Evolutionary conservation across 306 rosid species (phyloP).

Genomic region (Lagenaria siceraria): DNA sequence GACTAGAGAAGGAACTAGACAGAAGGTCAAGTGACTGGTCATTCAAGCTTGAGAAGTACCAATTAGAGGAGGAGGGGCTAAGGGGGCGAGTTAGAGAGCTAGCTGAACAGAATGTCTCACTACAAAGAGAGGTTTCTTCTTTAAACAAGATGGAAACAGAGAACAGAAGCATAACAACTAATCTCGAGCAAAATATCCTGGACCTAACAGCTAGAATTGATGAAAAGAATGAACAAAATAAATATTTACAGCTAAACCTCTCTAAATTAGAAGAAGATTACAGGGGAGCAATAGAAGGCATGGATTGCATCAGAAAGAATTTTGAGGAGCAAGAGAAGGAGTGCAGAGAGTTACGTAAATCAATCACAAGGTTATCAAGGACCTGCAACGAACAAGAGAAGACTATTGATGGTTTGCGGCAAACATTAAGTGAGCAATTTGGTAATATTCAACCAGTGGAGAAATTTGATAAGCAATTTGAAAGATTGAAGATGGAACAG

Average conservation of each 20-base stretch:
- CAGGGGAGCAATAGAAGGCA: constrained; percentile 42
- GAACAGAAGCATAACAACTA: constrained; percentile 31
- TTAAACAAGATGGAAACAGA: constrained; percentile 58
- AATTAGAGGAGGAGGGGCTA: constrained; percentile 77
- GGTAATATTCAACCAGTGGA: constrained; percentile 33
- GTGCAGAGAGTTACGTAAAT: constrained; percentile 69
- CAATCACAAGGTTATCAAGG: constrained; percentile 58
- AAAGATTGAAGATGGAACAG: constrained; percentile 69
- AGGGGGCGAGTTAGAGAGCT: constrained; percentile 97
- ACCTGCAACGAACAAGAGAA: constrained; percentile 88
- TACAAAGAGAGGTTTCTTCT: constrained; percentile 80
- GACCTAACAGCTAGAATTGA: constrained; percentile 41
- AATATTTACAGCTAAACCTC: constrained; percentile 37
- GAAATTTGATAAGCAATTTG: constrained; percentile 37
- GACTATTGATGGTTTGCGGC: constrained; percentile 62
- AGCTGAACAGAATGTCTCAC: constrained; percentile 91
- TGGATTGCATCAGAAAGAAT: constrained; percentile 39
- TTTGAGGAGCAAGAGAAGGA: constrained; percentile 74
- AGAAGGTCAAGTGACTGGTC: constrained; percentile 98
- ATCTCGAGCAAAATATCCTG: constrained; percentile 46
- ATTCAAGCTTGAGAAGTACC: constrained; percentile 73
- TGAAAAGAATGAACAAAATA: constrained; percentile 41
- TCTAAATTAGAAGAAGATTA: constrained; percentile 51
- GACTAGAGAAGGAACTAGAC: constrained; percentile 81
- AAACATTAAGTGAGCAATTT: constrained; percentile 36